Base-by-base conservation (phyloP, 805 yeast genomes). In the Maudiozyma pseudohumilis region DNA sequence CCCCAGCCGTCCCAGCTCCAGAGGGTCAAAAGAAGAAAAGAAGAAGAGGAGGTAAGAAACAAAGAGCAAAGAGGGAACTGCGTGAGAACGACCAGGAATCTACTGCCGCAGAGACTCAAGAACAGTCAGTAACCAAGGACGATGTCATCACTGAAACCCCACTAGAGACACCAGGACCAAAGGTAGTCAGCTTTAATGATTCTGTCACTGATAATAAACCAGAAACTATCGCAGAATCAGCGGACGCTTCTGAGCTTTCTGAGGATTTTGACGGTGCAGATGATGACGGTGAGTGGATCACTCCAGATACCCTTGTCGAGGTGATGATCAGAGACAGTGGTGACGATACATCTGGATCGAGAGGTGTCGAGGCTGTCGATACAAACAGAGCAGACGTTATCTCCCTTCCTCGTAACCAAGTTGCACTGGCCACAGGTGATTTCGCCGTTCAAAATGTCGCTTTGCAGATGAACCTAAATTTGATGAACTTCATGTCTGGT, bases 391-490 rank as follows among this genome's bases (percentile, higher is more conserved):
- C 9, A 48, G 21, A 39, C 10, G 47, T 47, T 9, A 45, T 55
- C 15, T 45, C 34, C 31, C 38, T 45, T 15, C 56, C 61, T 15
- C 47, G 63, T n/a, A 70, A 80, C 40, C 73, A 77, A 45, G 92
- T 80, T 15, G 98, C 96, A 2, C 63, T 92, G 35, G 80, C 95
- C 0, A 82, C 96, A 0, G 95, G 95, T 20, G 99, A 92, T 74
- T 92, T 89, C 64, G 97, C 99, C 2, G 85, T 89, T 52, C 99
- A 92, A 61, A 92, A 92, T 60, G 95, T 88, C 12, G 74, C 95
- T 1, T 69, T 92, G 64, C 97, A 89, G 60, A 70, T 92, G 49
- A 96, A 96, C 5, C 60, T 92, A 40, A 81, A 84, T 47, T 67
- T 89, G 48, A 80, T 92, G 77, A 88, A 88, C 60, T 68, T 83